A percentile compares a stretch with the other conserved stretches of the same genome.
phyloP scores from a whole-genome alignment of 805 yeast species.

The Ogataea philodendri region DNA sequence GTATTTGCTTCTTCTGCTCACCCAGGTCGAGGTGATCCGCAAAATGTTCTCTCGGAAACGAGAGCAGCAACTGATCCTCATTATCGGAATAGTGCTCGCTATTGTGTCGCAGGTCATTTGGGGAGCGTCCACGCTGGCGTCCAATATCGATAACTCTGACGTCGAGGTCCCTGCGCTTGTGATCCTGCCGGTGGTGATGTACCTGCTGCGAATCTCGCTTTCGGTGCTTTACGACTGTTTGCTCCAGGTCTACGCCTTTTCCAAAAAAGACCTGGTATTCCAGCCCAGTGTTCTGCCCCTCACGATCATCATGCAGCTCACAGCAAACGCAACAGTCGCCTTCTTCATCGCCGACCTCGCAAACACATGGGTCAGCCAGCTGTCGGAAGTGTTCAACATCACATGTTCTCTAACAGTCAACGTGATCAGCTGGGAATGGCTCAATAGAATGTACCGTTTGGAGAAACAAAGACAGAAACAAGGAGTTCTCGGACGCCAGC shows the following conservation, averaged over 20 bases:
- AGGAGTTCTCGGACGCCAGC: constrained; percentile 71
- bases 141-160: constrained; percentile 21
- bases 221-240: constrained; percentile 67
- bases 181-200: constrained; percentile 70
- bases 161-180: constrained; percentile 48
- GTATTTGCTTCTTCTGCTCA: constrained; percentile 55
- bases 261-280: constrained; percentile 51
- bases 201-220: constrained; percentile 68
- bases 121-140: constrained; percentile 59
- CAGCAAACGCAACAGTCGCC: constrained; percentile 60
- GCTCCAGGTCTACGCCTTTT: constrained; percentile 52
- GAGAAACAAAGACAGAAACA: constrained; percentile 62
- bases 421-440: constrained; percentile 84
- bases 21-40: constrained; percentile 71
- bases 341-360: constrained; percentile 77
- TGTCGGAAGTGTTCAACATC: constrained; percentile 71
- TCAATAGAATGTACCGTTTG: constrained; percentile 58
- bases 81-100: constrained; percentile 54
- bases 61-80: constrained; percentile 63
- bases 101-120: constrained; percentile 61
- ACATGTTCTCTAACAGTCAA: constrained; percentile 70
- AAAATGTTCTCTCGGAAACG: constrained; percentile 63
- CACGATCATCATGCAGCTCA: constrained; percentile 53
- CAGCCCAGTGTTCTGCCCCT: constrained; percentile 50
- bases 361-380: constrained; percentile 68